Conservation (phyloP, 140 eudicot species). For the Anethum foeniculum region DNA sequence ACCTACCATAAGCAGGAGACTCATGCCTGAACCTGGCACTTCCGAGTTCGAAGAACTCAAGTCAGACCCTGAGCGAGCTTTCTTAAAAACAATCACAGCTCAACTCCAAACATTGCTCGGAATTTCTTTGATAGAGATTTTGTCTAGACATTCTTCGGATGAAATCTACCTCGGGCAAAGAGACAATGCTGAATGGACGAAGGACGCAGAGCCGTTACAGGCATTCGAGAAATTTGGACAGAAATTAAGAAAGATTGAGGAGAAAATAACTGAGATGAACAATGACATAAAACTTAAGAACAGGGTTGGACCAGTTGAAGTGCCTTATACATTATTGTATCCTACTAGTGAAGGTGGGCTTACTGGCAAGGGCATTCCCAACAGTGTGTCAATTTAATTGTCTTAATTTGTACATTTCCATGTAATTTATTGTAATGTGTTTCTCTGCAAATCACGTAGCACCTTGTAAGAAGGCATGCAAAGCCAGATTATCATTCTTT, state of each 20-base stretch:
- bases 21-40: slow-evolving; percentile 43
- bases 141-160: slow-evolving; percentile 56
- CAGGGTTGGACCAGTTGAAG: slow-evolving; percentile 47
- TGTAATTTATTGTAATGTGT: not conserved
- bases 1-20: slow-evolving; percentile 54
- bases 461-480: not conserved
- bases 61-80: slow-evolving; percentile 37
- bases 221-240: slow-evolving; percentile 48
- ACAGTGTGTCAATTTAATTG: slow-evolving; percentile 49
- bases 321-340: slow-evolving; percentile 56
- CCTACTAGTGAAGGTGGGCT: slow-evolving; percentile 55
- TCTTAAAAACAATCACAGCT: slow-evolving; percentile 53
- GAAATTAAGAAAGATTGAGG: slow-evolving; percentile 36
- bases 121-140: slow-evolving; percentile 39
- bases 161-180: slow-evolving; percentile 60
- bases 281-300: slow-evolving; percentile 36
- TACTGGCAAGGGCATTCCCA: slow-evolving; percentile 73
- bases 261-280: slow-evolving; percentile 29
- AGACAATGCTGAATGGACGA: slow-evolving; percentile 58
- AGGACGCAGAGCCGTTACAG: slow-evolving; percentile 26
- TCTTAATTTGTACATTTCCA: not conserved
- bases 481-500: not conserved
- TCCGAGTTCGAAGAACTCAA: slow-evolving; percentile 46
- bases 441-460: not conserved
- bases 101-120: slow-evolving; percentile 52